Percentiles rank a stretch among this genome's conserved stretches.
These are phyloP conservation scores for Clonostachys chloroleuca DNA, from an alignment of 2,329 filamentous ascomycete species.

Conservation along the genomic window DNA sequence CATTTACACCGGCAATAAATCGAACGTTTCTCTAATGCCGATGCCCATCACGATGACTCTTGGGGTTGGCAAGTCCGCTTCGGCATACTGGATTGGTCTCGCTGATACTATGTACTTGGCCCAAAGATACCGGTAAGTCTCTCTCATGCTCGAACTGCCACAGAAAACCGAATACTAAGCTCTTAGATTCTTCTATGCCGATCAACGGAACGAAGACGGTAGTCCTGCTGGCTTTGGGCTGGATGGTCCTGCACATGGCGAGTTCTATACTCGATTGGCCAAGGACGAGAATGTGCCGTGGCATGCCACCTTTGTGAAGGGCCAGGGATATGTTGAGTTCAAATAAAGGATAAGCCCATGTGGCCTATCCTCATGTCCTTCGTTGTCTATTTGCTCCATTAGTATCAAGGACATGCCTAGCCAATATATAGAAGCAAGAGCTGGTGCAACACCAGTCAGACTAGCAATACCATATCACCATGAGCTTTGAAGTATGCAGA, in stretches of 20 bases:
- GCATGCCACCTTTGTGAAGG: slow-evolving; percentile 36
- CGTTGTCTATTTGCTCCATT: no score
- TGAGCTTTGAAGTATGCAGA: no score
- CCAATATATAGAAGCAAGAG: no score
- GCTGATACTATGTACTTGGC: not conserved
- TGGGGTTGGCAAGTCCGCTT: not conserved
- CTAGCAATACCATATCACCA: no score
- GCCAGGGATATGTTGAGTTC: slow-evolving; percentile 30
- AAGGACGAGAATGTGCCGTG: slow-evolving; percentile 34
- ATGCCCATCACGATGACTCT: slow-evolving; percentile 5
- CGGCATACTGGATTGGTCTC: not conserved
- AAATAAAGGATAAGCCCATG: not conserved
- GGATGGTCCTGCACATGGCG: slow-evolving; percentile 30
- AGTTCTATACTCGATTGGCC: slow-evolving; percentile 33
- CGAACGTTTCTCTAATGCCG: not conserved
- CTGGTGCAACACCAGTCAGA: no score
- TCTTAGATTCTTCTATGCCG: slow-evolving; percentile 40
- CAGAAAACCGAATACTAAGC: not conserved
- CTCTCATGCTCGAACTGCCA: not conserved
- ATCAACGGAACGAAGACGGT: slow-evolving; percentile 38
- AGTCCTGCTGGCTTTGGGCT: slow-evolving; percentile 13
- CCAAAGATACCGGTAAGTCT: not conserved
- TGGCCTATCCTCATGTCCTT: no score
- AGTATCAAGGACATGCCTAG: no score
- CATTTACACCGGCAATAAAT: not conserved